Conservation (phyloP, 1,284 basidiomycete genomes). For the Puccinia coronata region DNA sequence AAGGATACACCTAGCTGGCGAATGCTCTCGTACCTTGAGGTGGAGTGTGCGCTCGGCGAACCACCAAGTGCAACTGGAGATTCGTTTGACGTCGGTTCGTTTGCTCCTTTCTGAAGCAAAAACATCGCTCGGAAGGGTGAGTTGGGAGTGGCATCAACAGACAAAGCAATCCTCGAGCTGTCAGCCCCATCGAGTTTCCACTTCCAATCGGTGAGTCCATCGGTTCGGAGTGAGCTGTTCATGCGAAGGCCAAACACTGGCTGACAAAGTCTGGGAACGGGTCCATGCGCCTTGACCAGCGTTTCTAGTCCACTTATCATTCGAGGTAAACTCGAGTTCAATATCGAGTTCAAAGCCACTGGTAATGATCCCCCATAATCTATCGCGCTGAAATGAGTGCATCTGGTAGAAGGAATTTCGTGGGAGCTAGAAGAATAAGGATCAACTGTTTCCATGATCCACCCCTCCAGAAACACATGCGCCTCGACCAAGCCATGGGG, state of each 20-base stretch:
- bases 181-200: constrained; percentile 38
- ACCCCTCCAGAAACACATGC: constrained; percentile 83
- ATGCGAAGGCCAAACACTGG: constrained; percentile 53
- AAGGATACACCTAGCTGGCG: constrained; percentile 10
- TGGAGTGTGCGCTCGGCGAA: constrained; percentile 31
- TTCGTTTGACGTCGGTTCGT: constrained; percentile 17
- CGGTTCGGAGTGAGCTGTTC: constrained; percentile 53
- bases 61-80: background rate
- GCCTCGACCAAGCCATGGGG: constrained; percentile 73
- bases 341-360: constrained; percentile 79
- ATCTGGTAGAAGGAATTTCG: constrained; percentile 88
- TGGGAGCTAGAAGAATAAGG: constrained; percentile 95
- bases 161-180: constrained; percentile 2
- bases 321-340: constrained; percentile 67
- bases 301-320: constrained; percentile 58
- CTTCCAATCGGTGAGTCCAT: constrained; percentile 49
- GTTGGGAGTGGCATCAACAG: constrained; percentile 17
- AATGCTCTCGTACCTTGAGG: constrained; percentile 14
- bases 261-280: constrained; percentile 52
- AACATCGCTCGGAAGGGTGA: constrained; percentile 36
- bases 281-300: constrained; percentile 55
- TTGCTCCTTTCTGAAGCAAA: constrained; percentile 29
- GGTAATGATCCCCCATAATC: constrained; percentile 88
- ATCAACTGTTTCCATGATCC: constrained; percentile 95
- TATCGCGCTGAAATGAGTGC: constrained; percentile 81